Base-by-base conservation (phyloP, 2,329 filamentous ascomycete genomes). In the Elsinoe necatrix region DNA sequence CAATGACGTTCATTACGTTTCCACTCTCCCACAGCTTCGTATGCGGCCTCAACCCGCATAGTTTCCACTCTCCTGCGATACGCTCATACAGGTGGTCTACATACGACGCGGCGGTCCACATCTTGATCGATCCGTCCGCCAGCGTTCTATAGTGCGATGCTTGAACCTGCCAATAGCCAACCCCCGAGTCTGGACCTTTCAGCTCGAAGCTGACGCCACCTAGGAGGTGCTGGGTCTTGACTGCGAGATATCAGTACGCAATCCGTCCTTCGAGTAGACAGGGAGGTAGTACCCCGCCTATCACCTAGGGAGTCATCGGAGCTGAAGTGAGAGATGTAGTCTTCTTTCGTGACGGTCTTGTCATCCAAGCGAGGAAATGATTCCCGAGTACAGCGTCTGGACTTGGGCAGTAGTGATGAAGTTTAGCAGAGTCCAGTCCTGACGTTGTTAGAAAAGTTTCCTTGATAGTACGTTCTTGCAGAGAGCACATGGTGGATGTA, bases 261-360 rank as follows among this genome's bases (percentile, higher is more conserved):
- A 70, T 81, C 83, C 60, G 82, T 82, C 50, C 76, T 75, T 1
- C 80, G 83, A 76, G 1, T 85, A 73, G 0, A 79, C 76, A 70
- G 1, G 70, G 70, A 6, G 69, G 73, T 59, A 29, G 67, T 68
- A 37, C 72, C 70, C 9, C 70, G 69, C 34, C 69, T 65, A 64
- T 71, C 70, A 27, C 72, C 71, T 16, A 52, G 29, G 16, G 48
- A 52, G 1, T n/a, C 29, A 3, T 52, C 20, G 12, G 48, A 52
- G 48, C 48, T 52, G 31, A 52, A 52, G 16, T 37, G 31, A 4
- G 8, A 8, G n/a, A 52, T 52, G 29, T 52, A 52, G 31, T 52
- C 48, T 31, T 52, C 48, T 18, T 52, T 52, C n/a, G 48, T 2
- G 1, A 52, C 48, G 6, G 48, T 52, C 29, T 39, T 35, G 31